Evolutionary conservation across 2,329 filamentous ascomycete species (phyloP), one percentile per base, ranked within the genome.

Genomic region (Fusarium longipes): DNA sequence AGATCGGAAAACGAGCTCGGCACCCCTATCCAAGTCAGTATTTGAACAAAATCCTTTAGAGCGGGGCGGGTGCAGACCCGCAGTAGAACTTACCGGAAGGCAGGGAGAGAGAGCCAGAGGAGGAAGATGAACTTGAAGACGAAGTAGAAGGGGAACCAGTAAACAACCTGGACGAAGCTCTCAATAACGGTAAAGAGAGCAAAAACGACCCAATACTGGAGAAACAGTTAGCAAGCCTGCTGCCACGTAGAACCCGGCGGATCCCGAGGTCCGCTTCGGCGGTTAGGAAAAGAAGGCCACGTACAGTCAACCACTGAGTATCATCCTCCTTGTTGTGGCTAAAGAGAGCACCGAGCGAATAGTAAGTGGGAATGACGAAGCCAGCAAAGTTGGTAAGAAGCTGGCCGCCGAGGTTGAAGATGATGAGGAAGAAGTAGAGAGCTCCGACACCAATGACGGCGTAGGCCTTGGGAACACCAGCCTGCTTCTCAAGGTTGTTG

Each of bases 71-170:
- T 38, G 12, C 33, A 44, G 54, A 56, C 53, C 36, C 48, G 57
- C 47, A 56, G 20, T 15, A 29, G 32, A 35, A 84, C 91, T 79
- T 90, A 97, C 95, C 86, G 86, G 85, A 96, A 97, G 81, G 92
- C 87, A 80, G 96, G 96, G 76, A 99, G 93, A 74, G 95, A 90
- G 84, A 99, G 93, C 96, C 96, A 99, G 80, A 99, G 90, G 75
- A 98, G 87, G 80, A 98, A 91, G 78, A 96, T 85, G 79, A 99
- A 97, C 88, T 99, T 99, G 91, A 99, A 98, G 79, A 94, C 95
- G 83, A 93, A 99, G 91, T 99, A 99, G 86, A 99, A 99, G 78
- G 96, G 91, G 85, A 96, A 93, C 92, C 92, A 96, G 87, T 96
- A 96, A 68, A 95, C 91, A 68, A 93, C 91, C 82, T 87, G 93